Evolutionary conservation across 2,329 filamentous ascomycete species (phyloP).

Genomic region (Madurella fahalii): DNA sequence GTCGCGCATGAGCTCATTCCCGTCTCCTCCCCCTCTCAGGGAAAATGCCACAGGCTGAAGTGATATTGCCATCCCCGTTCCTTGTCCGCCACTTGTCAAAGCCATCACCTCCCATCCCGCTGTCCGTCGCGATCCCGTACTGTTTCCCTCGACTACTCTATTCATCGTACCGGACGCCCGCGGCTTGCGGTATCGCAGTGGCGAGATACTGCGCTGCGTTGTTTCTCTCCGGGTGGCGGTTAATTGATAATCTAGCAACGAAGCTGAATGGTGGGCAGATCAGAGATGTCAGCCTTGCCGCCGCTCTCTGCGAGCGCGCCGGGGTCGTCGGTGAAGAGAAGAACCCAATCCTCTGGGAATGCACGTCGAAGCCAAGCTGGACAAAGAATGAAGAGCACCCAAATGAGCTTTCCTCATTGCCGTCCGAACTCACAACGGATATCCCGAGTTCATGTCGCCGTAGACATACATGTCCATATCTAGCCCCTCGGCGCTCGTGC

Average conservation of each 20-base stretch:
- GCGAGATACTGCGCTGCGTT: neutral
- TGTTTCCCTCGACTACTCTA: neutral
- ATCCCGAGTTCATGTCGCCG: slow-evolving; percentile 25
- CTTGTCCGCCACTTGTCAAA: neutral
- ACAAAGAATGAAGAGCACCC: no score
- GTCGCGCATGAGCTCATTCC: neutral
- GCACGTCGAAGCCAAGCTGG: neutral
- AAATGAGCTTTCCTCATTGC: neutral
- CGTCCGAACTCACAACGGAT: neutral
- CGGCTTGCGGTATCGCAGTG: neutral
- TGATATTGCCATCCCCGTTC: neutral
- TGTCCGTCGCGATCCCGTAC: neutral
- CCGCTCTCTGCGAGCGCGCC: neutral
- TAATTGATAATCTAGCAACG: neutral
- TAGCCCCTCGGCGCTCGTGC: slow-evolving; percentile 23
- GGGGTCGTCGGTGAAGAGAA: neutral
- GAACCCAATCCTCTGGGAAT: neutral
- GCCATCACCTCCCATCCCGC: neutral
- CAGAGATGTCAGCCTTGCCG: neutral
- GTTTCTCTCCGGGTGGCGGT: neutral
- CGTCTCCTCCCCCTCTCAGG: neutral
- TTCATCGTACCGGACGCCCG: neutral
- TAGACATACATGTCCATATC: slow-evolving; percentile 33
- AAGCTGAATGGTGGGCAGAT: neutral
- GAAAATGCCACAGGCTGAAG: neutral